phyloP scores from a whole-genome alignment of 805 yeast genomes.

The Candida xyloterini region DNA sequence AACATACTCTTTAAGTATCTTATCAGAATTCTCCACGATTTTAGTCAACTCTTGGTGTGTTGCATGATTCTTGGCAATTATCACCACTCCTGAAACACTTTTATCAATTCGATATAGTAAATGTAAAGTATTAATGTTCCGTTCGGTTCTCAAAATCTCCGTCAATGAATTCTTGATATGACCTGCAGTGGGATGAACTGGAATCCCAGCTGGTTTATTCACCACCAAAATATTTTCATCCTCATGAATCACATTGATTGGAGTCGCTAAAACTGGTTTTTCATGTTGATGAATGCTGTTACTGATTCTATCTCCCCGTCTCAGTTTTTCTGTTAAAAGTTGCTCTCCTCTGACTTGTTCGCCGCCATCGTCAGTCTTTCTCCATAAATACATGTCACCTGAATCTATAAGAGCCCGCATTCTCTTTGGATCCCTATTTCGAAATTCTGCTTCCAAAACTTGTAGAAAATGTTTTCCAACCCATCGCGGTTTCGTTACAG shows the following conservation, averaged over 20 bases:
- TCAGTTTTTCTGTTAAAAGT: constrained; percentile 14
- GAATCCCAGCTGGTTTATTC: constrained; percentile 51
- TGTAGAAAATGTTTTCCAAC: constrained; percentile 14
- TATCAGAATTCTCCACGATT: constrained; percentile 11
- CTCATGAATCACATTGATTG: constrained; percentile 32
- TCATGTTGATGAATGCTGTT: constrained; percentile 45
- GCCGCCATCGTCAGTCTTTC: background rate
- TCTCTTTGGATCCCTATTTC: constrained; percentile 14
- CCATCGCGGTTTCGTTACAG: constrained; percentile 12
- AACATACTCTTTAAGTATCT: constrained; percentile 36
- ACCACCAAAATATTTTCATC: constrained; percentile 41
- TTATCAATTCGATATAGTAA: constrained; percentile 51
- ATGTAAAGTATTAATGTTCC: constrained; percentile 15
- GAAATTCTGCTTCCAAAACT: constrained; percentile 15
- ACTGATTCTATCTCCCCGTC: constrained; percentile 22
- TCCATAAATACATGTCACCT: constrained; percentile 15
- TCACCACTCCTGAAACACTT: constrained; percentile 48
- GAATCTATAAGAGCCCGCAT: constrained; percentile 13
- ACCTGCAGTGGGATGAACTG: constrained; percentile 51
- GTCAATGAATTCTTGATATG: constrained; percentile 42
- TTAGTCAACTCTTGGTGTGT: constrained; percentile 30
- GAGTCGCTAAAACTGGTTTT: constrained; percentile 34
- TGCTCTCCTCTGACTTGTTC: constrained; percentile 9
- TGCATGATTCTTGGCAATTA: constrained; percentile 37
- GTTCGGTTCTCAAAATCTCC: constrained; percentile 39